Conservation (phyloP, 2,329 filamentous ascomycete species). For the Sporothrix curviconia region DNA sequence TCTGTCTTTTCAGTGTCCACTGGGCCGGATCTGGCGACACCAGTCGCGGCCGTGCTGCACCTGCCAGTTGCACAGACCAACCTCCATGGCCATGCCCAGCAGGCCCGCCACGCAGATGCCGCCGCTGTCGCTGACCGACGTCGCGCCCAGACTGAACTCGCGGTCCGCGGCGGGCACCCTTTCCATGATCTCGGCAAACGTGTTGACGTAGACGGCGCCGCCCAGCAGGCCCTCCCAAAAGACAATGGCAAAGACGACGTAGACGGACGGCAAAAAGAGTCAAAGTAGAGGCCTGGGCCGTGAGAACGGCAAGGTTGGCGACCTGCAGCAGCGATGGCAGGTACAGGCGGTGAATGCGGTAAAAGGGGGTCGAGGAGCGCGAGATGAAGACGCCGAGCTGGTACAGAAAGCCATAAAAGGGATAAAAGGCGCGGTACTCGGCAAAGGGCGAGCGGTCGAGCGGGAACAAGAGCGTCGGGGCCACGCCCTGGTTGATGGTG, state of each 20-base stretch:
- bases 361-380: constrained; percentile 80
- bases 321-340: constrained; percentile 76
- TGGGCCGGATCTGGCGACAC: constrained; percentile 52
- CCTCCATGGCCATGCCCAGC: constrained; percentile 74
- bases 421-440: constrained; percentile 83
- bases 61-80: constrained; percentile 76
- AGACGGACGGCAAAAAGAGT: constrained; percentile 74
- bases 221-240: constrained; percentile 95
- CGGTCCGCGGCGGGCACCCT: constrained; percentile 68
- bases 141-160: constrained; percentile 86
- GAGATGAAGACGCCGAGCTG: constrained; percentile 94
- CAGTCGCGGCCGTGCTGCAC: constrained; percentile 71
- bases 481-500: constrained; percentile 91
- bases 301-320: constrained; percentile 66
- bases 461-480: constrained; percentile 84
- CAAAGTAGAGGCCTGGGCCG: constrained; percentile 63
- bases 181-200: constrained; percentile 90
- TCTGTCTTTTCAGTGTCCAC: too few relatives aligned
- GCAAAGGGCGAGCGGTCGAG: constrained; percentile 68
- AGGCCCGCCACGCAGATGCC: constrained; percentile 88
- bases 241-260: constrained; percentile 74
- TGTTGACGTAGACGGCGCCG: constrained; percentile 90
- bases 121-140: constrained; percentile 83
- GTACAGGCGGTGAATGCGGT: constrained; percentile 76
- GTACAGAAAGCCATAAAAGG: constrained; percentile 90